Conservation (phyloP, 2,329 filamentous ascomycete species). For the Ophidiomyces ophidiicola region DNA sequence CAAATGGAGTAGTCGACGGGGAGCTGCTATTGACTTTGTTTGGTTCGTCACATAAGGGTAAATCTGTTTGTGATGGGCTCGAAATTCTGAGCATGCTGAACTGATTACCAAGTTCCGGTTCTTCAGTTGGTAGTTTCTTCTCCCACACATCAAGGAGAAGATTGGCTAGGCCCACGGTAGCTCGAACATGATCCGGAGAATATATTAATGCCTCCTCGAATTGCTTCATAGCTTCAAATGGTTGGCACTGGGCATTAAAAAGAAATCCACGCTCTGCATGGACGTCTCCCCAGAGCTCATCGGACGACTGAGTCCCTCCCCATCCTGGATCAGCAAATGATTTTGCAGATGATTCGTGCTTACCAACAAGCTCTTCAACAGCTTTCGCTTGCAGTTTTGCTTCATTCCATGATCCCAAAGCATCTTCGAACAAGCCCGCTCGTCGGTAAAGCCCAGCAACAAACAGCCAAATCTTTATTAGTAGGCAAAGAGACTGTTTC, state of each 20-base stretch:
- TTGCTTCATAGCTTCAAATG: slow-evolving; percentile 58
- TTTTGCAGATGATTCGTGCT: slow-evolving; percentile 50
- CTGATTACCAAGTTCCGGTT: slow-evolving; percentile 23
- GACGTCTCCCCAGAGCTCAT: slow-evolving; percentile 75
- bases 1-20: background rate
- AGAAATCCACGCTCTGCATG: slow-evolving; percentile 65
- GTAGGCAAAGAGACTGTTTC: slow-evolving; percentile 43
- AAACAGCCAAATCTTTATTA: slow-evolving; percentile 79
- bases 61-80: slow-evolving; percentile 16
- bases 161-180: slow-evolving; percentile 70
- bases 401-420: slow-evolving; percentile 66
- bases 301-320: slow-evolving; percentile 68
- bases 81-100: slow-evolving; percentile 20
- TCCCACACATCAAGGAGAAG: slow-evolving; percentile 76
- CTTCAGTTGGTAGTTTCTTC: slow-evolving; percentile 33
- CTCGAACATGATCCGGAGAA: slow-evolving; percentile 64
- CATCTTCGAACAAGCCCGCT: slow-evolving; percentile 67
- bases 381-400: slow-evolving; percentile 61
- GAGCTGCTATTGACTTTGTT: background rate
- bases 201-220: slow-evolving; percentile 76
- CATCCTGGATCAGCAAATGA: slow-evolving; percentile 56
- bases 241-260: slow-evolving; percentile 47
- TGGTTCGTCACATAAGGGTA: slow-evolving; percentile 13
- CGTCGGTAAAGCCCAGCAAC: slow-evolving; percentile 79
- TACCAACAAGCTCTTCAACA: slow-evolving; percentile 55